Evolutionary conservation across 768 basidiomycete species (phyloP), one percentile per base, ranked within the genome.

Genomic region (Omphalotus guepiniiformis): DNA sequence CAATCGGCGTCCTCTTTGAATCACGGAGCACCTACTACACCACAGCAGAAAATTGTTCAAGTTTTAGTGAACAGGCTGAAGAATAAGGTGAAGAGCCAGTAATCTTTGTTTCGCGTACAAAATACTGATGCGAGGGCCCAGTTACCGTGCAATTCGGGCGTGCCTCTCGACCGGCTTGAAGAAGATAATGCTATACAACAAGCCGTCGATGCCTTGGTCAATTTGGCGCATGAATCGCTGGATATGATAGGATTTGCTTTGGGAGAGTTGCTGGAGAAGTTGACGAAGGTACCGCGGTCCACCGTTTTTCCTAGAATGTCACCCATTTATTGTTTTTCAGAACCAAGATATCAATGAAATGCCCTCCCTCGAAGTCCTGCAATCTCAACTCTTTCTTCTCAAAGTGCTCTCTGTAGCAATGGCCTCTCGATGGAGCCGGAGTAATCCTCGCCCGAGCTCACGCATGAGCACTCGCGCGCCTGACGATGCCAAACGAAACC

Each of bases 131-230:
- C 12, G 32, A 26, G 15, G 3, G 23, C 7, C 32, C 40, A 96
- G 93, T 75, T 96, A 7, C 93, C 93, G 45, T 84, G 81, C 59
- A 76, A 90, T 66, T 93, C 93, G 26, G 93, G 93, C 16, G 71
- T 79, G 34, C 69, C 81, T 11, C 62, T 94, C 49, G 80, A 83
- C 58, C 74, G 78, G 23, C 69, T 94, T 45, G 92, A 95, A 65
- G 72, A 72, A 6, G 91, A 94, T 64, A 68, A 74, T 27, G 81
- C 88, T 4, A 81, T 87, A 0, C 80, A 82, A 53, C 82, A 88
- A 59, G 80, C 86, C 6, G 79, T 93, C 32, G 79, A 85, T 53
- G 80, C 90, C 11, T 72, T 95, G 15, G 78, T 89, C n/a, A 82
- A 89, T 37, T 75, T 94, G 12, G 82, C 91, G 2, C 68, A 73